Base-by-base conservation (phyloP, 2,329 filamentous ascomycete species). In the Coniochaeta prunicola region DNA sequence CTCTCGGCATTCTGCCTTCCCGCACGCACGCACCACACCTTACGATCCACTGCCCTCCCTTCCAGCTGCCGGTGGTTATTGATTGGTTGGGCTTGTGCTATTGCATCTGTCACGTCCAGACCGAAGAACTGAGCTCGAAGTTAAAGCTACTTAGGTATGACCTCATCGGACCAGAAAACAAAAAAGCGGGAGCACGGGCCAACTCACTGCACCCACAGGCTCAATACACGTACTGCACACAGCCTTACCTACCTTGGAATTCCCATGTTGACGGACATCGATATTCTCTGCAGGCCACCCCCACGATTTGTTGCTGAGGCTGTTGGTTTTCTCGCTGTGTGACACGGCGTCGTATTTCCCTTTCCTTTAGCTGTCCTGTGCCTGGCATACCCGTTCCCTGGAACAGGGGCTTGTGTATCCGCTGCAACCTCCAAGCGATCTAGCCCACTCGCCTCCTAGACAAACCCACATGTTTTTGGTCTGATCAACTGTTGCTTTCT, bases 391-490 rank as follows among this genome's bases (percentile, higher is more conserved):
- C 45, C 28, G 45, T 26, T 28, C 45, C 24, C 24, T 30, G 24
- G 45, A 50, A 17, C 24, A 12, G 24, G 45, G 45, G 26, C 15
- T 13, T 30, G n/a, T 15, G 24, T 28, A 50, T 30, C 45, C 45
- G 45, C 45, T 50, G 45, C 6, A 50, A 1, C 10, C 19, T 12
- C 9, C 8, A 24, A 45, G 2, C 40, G 40, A 50, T 28, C 45
- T 26, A 28, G 24, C 45, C 55, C 36, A 53, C 45, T 21, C 30
- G 57, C 48, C 42, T 53, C 30, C 45, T 36, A n/a, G 30, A 54
- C n/a, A 48, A 33, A 21, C 57, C 21, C 57, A 21, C 57, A 58
- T 54, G 58, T 62, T 58, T 59, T 60, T 59, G 59, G 61, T 57
- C 50, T 57, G 53, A 58, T 57, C 57, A 58, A 58, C 59, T 19